Evolutionary conservation across 345 rosid genomes (phyloP).

Genomic region (Bretschneidera sinensis): DNA sequence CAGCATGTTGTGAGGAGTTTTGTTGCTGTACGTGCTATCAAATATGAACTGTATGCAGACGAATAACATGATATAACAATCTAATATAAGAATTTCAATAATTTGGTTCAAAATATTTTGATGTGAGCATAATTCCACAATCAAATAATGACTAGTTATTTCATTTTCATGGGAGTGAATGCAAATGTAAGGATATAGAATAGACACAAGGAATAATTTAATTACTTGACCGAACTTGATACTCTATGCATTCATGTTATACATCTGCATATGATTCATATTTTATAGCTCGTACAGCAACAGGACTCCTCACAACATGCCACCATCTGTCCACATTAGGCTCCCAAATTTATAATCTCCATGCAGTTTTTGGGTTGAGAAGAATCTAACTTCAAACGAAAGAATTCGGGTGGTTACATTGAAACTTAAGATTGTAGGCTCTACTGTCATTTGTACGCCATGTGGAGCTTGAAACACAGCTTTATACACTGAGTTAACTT

Average conservation of each 20-base stretch:
- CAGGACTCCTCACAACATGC: conserved; percentile 43
- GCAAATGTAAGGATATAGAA: too few relatives aligned
- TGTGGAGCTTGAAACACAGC: conserved; percentile 32
- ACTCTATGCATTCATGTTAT: too few relatives aligned
- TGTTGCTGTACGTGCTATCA: conserved; percentile 31
- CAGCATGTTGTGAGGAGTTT: conserved; percentile 44
- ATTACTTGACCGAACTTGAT: too few relatives aligned
- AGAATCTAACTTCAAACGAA: conserved; percentile 36
- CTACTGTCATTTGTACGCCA: conserved; percentile 37
- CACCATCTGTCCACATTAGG: conserved; percentile 52
- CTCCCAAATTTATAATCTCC: conserved; percentile 55
- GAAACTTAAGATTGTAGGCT: conserved; percentile 39
- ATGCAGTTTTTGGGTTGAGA: conserved; percentile 24
- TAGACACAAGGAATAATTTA: too few relatives aligned
- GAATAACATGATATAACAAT: too few relatives aligned
- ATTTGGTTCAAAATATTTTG: too few relatives aligned
- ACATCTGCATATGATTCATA: conserved; percentile 10
- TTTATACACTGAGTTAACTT: conserved; percentile 31
- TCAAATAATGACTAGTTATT: too few relatives aligned
- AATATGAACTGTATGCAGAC: conserved; percentile 7
- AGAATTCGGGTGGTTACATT: conserved; percentile 24
- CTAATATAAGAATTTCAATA: too few relatives aligned
- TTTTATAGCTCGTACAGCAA: conserved; percentile 31
- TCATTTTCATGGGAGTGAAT: too few relatives aligned
- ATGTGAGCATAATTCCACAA: too few relatives aligned